These are phyloP conservation scores for Ogataea methylovora DNA, from an alignment of 805 yeast genomes.

Conservation along the genomic window DNA sequence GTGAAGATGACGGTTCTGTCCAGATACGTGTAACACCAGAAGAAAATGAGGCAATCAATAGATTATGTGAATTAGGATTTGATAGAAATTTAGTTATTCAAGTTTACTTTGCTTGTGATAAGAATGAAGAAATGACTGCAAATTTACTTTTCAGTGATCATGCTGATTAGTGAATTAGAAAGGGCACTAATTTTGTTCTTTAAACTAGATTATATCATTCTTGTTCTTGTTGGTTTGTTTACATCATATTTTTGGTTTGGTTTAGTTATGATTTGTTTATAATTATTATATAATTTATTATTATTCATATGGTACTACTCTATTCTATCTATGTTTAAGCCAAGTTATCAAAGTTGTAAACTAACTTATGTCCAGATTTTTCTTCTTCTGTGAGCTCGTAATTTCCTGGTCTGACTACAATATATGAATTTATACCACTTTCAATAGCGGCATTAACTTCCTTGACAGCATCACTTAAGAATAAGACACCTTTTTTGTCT, in stretches of 20 bases:
- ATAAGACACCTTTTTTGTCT: slow-evolving; percentile 34
- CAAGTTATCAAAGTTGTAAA: slow-evolving; percentile 23
- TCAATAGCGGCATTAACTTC: slow-evolving; percentile 72
- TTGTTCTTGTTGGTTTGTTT: too few species aligned
- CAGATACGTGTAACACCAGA: slow-evolving; percentile 64
- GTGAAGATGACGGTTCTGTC: slow-evolving; percentile 32
- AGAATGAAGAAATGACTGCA: slow-evolving; percentile 95
- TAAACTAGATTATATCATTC: too few species aligned
- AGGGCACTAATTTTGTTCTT: too few species aligned
- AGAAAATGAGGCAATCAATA: slow-evolving; percentile 82
- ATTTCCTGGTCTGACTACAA: slow-evolving; percentile 77
- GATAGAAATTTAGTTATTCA: slow-evolving; percentile 82
- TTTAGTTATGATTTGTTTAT: too few species aligned
- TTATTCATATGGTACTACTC: too few species aligned
- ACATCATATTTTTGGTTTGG: too few species aligned
- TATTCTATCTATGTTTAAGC: too few species aligned
- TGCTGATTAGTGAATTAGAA: slow-evolving; percentile 15
- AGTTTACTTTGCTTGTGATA: slow-evolving; percentile 96
- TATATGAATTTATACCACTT: slow-evolving; percentile 51
- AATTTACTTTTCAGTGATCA: slow-evolving; percentile 73
- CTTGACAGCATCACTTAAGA: slow-evolving; percentile 71
- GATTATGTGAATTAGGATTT: slow-evolving; percentile 90
- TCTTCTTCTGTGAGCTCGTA: slow-evolving; percentile 35
- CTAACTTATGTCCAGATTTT: slow-evolving; percentile 13
- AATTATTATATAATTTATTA: too few species aligned